phyloP scores from a whole-genome alignment of 1,284 basidiomycete genomes.

The Naganishia sp. region DNA sequence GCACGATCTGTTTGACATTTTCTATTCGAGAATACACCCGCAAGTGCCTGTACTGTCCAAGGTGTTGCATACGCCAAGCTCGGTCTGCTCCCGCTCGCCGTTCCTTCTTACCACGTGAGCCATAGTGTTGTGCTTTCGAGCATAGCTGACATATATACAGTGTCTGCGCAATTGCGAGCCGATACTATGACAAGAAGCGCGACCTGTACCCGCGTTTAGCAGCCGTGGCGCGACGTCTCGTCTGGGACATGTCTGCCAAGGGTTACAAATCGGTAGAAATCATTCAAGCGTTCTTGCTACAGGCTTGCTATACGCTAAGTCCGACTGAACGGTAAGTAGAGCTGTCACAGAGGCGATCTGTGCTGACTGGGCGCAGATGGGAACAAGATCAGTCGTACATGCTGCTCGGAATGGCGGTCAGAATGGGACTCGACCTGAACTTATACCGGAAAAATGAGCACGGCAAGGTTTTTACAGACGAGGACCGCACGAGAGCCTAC shows the following conservation, averaged over 20 bases:
- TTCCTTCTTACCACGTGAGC: conserved; percentile 89
- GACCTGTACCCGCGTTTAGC: conserved; percentile 80
- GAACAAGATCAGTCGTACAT: conserved; percentile 97
- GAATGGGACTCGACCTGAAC: conserved; percentile 95
- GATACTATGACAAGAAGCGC: conserved; percentile 80
- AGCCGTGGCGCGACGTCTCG: conserved; percentile 83
- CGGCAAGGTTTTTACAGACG: conserved; percentile 68
- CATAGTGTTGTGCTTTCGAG: conserved; percentile 18
- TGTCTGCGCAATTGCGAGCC: conserved; percentile 86
- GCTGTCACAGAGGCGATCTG: conserved; percentile 1
- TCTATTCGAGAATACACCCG: conserved; percentile 55
- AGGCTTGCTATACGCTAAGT: conserved; percentile 82
- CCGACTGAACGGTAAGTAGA: conserved; percentile 68
- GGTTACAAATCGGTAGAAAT: conserved; percentile 92
- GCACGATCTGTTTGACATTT: conserved; percentile 88
- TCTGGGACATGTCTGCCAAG: conserved; percentile 77
- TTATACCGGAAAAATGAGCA: conserved; percentile 82
- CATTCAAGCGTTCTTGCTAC: conserved; percentile 82
- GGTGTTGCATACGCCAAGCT: conserved; percentile 84
- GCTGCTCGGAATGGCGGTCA: conserved; percentile 78
- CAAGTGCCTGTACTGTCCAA: conserved; percentile 66
- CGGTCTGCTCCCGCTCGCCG: conserved; percentile 87
- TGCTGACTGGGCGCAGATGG: conserved; percentile 57
- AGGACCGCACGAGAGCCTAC: conserved; percentile 55
- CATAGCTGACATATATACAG: conserved; percentile 35